These are phyloP conservation scores for Erucastrum elatum DNA, from an alignment of 345 rosid species.

Conservation along the genomic window DNA sequence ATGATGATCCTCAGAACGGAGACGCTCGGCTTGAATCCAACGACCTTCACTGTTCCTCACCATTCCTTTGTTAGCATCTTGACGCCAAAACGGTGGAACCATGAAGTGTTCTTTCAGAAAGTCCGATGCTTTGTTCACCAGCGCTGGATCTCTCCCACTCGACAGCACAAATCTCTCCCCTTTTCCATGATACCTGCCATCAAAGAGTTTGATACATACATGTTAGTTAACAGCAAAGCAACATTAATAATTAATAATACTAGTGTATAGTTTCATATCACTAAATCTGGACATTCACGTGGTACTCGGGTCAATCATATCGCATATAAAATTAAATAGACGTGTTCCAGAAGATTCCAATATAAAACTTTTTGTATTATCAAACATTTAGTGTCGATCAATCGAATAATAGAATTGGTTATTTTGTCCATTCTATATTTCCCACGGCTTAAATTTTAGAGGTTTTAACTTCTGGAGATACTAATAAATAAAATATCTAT, in stretches of 20 bases:
- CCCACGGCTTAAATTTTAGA: constrained; percentile 19
- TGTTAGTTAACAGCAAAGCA: not conserved
- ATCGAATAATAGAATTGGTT: not conserved
- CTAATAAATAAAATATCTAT: not conserved
- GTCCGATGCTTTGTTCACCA: constrained; percentile 83
- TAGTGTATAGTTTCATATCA: not conserved
- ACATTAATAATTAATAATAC: not conserved
- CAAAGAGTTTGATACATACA: not conserved
- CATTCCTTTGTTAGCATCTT: constrained; percentile 60
- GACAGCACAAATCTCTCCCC: constrained; percentile 74
- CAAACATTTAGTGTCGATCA: not conserved
- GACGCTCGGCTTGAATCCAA: constrained; percentile 80
- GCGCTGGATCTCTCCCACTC: constrained; percentile 75
- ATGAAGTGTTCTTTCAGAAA: constrained; percentile 73
- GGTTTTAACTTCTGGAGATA: not conserved
- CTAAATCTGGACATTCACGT: not conserved
- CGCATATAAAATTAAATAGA: not conserved
- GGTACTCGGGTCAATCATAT: not conserved
- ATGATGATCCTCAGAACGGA: constrained; percentile 71
- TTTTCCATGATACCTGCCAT: constrained; percentile 52
- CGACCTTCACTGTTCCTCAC: constrained; percentile 64
- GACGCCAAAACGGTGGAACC: constrained; percentile 88
- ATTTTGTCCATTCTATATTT: not conserved
- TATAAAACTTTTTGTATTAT: not conserved
- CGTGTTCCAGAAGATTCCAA: not conserved